Evolutionary conservation across 495 filamentous ascomycete genomes (phyloP), one percentile per base, ranked within the genome.

Genomic region (Penicillium simplicissimum): DNA sequence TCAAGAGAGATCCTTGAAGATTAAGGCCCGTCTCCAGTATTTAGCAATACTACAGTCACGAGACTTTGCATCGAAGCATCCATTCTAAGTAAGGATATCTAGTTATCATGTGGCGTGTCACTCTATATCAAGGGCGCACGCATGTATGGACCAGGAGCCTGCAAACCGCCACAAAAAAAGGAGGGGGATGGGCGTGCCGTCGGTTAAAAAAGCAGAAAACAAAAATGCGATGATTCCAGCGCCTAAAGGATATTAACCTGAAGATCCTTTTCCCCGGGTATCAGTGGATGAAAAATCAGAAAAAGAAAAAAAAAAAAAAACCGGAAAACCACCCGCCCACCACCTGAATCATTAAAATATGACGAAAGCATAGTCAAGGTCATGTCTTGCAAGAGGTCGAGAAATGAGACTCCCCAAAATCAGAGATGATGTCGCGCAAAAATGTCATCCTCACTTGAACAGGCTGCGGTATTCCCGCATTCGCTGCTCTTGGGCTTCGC

Each of bases 401-500:
- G 37, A 14, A 33, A 31, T 13, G 38, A 3, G 28, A 13, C n/a
- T n/a, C 33, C 10, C n/a, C 17, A 4, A 23, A 25, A 63, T 25
- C 8, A 36, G 34, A 23, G 34, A 57, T 57, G 31, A 14, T 34
- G 56, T 48, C 21, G 55, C 36, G 42, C 8, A 60, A 8, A 19
- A 35, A 23, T 40, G 8, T 8, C 33, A 37, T 38, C n/a, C 19
- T 57, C 37, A 96, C 68, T 85, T 91, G 77, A 98, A 97, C 31
- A 98, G 84, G 65, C 83, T 87, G 66, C 88, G 84, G 64, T 96
- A 80, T 62, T 96, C 92, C 78, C 90, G 84, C 72, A 97, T 82
- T 59, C 87, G 85, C 74, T 88, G 82, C 75, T 87, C 88, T 19
- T 89, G 85, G 1, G 87, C 86, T 69, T 97, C 92, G 17, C 79